Conservation (phyloP, 306 rosid species). For the Lathyrus aphaca region DNA sequence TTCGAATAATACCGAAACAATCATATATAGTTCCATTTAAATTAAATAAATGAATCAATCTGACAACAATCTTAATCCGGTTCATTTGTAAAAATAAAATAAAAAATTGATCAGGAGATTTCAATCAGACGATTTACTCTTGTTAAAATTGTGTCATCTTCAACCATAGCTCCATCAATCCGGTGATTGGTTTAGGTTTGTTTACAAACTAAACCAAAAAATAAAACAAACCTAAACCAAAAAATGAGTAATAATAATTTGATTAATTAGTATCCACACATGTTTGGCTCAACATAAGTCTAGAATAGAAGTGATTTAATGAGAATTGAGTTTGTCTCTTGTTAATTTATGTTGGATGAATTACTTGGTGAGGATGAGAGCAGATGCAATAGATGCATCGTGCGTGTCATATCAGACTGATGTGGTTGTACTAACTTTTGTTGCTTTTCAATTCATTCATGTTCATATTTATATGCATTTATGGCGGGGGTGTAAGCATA, state of each 20-base stretch:
- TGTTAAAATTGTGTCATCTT: no score
- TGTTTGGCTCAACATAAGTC: background rate
- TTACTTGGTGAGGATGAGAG: conserved; percentile 34
- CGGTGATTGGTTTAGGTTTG: no score
- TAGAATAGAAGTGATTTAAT: background rate
- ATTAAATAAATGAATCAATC: no score
- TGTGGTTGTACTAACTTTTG: conserved; percentile 43
- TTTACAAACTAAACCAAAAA: background rate
- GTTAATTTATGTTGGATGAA: conserved; percentile 22
- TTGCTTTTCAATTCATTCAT: conserved; percentile 41
- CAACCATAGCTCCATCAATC: no score
- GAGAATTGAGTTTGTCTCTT: conserved; percentile 29
- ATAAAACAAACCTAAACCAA: no score
- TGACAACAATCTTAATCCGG: no score
- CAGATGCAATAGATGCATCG: conserved; percentile 45
- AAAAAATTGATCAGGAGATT: no score
- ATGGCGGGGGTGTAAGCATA: conserved; percentile 49
- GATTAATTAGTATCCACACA: conserved; percentile 37
- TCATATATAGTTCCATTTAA: no score
- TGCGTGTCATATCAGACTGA: conserved; percentile 45
- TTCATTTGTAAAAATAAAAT: no score
- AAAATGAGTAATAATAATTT: background rate
- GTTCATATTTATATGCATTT: conserved; percentile 28
- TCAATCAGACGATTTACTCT: no score
- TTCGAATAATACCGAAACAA: no score